Conservation (phyloP, 1,284 basidiomycete genomes). For the Phellopilus nigrolimitatus region DNA sequence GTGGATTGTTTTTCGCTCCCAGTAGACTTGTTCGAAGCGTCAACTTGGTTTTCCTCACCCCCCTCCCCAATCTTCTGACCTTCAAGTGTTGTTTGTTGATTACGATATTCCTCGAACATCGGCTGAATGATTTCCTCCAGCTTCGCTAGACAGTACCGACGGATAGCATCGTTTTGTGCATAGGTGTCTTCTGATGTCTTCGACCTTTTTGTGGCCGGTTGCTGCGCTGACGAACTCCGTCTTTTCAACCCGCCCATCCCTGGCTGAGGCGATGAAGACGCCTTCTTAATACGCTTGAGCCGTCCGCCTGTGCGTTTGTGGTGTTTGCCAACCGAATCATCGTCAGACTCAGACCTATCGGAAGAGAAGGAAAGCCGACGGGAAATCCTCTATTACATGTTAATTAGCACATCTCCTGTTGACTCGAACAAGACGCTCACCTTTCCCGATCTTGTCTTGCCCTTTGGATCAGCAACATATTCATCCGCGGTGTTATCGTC, state of each 20-base stretch:
- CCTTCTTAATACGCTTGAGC: slow-evolving; percentile 19
- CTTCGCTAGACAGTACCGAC: slow-evolving; percentile 73
- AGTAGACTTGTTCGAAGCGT: slow-evolving; percentile 26
- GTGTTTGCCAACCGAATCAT: slow-evolving; percentile 6
- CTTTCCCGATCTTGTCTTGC: slow-evolving; percentile 34
- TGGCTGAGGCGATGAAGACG: slow-evolving; percentile 11
- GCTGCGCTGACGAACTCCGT: slow-evolving; percentile 20
- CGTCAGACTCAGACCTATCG: slow-evolving; percentile 16
- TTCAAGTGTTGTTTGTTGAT: slow-evolving; percentile 24
- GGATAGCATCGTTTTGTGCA: slow-evolving; percentile 58
- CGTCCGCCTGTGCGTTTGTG: slow-evolving; percentile 9
- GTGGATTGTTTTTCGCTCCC: slow-evolving; percentile 56
- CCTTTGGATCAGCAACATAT: slow-evolving; percentile 48
- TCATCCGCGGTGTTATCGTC: slow-evolving; percentile 64
- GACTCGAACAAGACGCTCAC: slow-evolving; percentile 34
- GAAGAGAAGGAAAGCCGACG: slow-evolving; percentile 29
- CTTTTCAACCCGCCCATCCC: slow-evolving; percentile 10
- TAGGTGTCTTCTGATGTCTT: slow-evolving; percentile 35
- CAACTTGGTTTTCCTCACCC: slow-evolving; percentile 20
- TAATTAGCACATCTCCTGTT: slow-evolving; percentile 14
- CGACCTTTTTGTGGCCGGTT: slow-evolving; percentile 35
- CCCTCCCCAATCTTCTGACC: slow-evolving; percentile 29
- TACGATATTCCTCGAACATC: slow-evolving; percentile 65
- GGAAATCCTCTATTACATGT: slow-evolving; percentile 22
- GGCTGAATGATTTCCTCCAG: slow-evolving; percentile 62